phyloP scores from a whole-genome alignment of 2,329 filamentous ascomycete species.

The Aphanoascus verrucosus region DNA sequence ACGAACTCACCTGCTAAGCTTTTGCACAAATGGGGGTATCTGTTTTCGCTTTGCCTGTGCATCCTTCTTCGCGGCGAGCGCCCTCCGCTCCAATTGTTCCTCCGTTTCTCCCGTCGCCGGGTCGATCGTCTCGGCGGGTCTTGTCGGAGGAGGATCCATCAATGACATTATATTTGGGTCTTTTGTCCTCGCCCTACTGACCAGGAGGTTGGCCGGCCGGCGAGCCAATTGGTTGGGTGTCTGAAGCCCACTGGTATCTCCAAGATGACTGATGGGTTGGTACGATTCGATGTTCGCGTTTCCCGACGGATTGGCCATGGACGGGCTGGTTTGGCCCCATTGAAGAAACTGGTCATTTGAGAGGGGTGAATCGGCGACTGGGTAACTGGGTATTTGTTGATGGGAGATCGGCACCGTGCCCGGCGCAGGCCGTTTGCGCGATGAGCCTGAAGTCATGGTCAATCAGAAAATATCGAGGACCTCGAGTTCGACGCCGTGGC shows the following conservation, averaged over 20 bases:
- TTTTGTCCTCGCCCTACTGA: constrained; percentile 30
- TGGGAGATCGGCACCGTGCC: constrained; percentile 56
- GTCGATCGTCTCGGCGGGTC: constrained; percentile 30
- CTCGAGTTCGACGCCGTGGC: not conserved
- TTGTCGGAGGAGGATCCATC: constrained; percentile 24
- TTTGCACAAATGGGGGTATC: constrained; percentile 95
- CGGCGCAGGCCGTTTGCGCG: constrained; percentile 63
- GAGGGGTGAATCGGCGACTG: constrained; percentile 31
- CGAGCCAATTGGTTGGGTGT: constrained; percentile 36
- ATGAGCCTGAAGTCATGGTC: constrained; percentile 33
- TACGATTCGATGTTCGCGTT: constrained; percentile 35
- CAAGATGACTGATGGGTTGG: constrained; percentile 23
- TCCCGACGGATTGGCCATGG: constrained; percentile 16
- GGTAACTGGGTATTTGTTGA: constrained; percentile 40
- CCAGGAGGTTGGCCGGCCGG: constrained; percentile 30
- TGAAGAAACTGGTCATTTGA: constrained; percentile 44
- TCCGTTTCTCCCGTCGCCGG: constrained; percentile 49
- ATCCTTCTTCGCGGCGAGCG: constrained; percentile 72
- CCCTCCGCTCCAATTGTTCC: constrained; percentile 67
- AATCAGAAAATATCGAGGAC: not conserved
- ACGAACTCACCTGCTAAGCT: constrained; percentile 73
- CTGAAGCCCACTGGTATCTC: constrained; percentile 40
- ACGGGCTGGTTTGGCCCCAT: constrained; percentile 38
- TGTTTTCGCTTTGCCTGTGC: constrained; percentile 84
- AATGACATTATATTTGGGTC: constrained; percentile 25